Base-by-base conservation (phyloP, 1,284 basidiomycete species). In the Malassezia pachydermatis region DNA sequence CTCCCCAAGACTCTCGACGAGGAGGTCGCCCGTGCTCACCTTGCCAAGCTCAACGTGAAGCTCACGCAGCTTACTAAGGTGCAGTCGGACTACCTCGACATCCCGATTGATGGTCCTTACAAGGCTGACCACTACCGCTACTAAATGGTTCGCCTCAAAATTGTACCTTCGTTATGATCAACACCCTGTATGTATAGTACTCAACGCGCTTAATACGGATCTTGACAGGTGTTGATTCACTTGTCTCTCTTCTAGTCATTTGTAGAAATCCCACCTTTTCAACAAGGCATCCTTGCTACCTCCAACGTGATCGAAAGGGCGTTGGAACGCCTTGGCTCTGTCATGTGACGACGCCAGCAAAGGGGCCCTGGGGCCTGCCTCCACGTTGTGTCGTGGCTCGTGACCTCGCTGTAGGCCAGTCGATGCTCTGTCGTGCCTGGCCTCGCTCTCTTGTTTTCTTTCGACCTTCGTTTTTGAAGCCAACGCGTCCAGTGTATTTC, bases 1-100 rank as follows among this genome's bases (percentile, higher is more conserved):
- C 80, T 98, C 37, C 90, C 92, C 65, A 98, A 99, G 80, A 82
- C 85, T 59, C 84, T 96, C 64, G 92, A 99, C 72, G 92, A 99
- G 79, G 92, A 98, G 77, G 94, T 96, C 66, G 92, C 94, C 29
- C 84, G 87, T 63, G 87, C 92, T 48, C 92, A 99, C 76, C 79
- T 98, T 52, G 80, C 78, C 51, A 83, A 87, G 73, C 81, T 95
- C 71, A 86, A 86, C 72, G 86, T 95, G 77, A 90, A 90, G 78
- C 80, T 98, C 73, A 95, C 94, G 57, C 78, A 76, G 62, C 79
- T 98, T 65, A 78, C 81, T 45, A 46, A 78, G 17, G 79, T 78
- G 57, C 92, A 98, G 78, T 81, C 88, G 68, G 78, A 79, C 54
- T 98, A 98, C 80, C 82, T 98, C 63, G 89, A 89, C 76, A 81